phyloP scores from a whole-genome alignment of 352 stramenopile genomes.

The Phytophthora citricola region DNA sequence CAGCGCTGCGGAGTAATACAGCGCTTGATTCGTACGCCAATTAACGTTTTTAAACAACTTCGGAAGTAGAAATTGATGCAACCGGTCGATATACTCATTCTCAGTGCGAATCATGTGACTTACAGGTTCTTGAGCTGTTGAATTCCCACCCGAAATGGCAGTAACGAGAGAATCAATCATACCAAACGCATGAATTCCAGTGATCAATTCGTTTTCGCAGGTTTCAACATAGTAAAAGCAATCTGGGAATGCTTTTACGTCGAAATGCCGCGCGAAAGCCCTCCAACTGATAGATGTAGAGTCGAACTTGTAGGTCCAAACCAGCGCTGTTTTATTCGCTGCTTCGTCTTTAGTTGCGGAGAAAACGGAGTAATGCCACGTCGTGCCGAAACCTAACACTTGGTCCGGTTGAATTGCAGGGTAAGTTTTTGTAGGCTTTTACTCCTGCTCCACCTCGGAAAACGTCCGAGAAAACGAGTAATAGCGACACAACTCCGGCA shows the following conservation, averaged over 20 bases:
- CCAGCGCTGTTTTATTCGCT: constrained; percentile 8
- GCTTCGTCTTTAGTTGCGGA: constrained; percentile 26
- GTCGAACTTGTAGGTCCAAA: constrained; percentile 53
- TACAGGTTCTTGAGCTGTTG: not conserved
- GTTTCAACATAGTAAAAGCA: constrained; percentile 37
- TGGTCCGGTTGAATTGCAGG: constrained; percentile 38
- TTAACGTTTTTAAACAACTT: constrained; percentile 36
- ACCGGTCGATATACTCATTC: constrained; percentile 42
- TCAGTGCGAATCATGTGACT: constrained; percentile 21
- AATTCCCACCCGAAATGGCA: constrained; percentile 1
- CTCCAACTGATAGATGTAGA: constrained; percentile 41
- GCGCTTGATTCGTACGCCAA: constrained; percentile 43
- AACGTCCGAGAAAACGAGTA: constrained; percentile 41
- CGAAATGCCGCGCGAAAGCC: constrained; percentile 31
- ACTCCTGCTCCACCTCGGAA: constrained; percentile 39
- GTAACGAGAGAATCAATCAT: constrained; percentile 48
- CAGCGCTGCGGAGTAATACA: constrained; percentile 37
- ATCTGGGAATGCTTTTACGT: constrained; percentile 22
- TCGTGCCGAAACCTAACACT: constrained; percentile 36
- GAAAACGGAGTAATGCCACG: constrained; percentile 42
- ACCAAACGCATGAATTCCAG: constrained; percentile 26
- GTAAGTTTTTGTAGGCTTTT: constrained; percentile 16
- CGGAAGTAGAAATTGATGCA: constrained; percentile 51
- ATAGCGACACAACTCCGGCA: constrained; percentile 32
- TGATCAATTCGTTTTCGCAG: constrained; percentile 19